phyloP scores from a whole-genome alignment of 768 basidiomycete genomes.

The Termitomyces sp. region DNA sequence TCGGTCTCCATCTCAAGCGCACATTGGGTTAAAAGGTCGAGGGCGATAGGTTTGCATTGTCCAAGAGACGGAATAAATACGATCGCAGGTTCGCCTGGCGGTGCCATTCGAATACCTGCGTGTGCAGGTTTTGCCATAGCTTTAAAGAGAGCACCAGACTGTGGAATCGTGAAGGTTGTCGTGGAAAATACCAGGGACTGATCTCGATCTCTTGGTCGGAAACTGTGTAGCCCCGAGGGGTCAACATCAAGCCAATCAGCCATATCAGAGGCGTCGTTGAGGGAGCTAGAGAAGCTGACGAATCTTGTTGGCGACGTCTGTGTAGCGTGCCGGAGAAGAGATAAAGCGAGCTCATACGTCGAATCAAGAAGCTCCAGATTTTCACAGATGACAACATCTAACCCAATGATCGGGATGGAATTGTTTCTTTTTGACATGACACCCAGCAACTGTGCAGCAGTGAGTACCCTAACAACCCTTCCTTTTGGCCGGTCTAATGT shows the following conservation, averaged over 20 bases:
- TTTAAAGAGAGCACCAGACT: constrained; percentile 84
- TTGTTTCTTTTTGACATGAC: constrained; percentile 29
- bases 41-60: constrained; percentile 69
- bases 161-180: constrained; percentile 79
- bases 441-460: constrained; percentile 45
- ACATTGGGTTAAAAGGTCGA: constrained; percentile 84
- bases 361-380: constrained; percentile 80
- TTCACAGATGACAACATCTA: constrained; percentile 75
- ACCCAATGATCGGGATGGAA: constrained; percentile 25
- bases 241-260: constrained; percentile 81
- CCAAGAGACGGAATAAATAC: constrained; percentile 85
- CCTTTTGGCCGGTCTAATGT: constrained; percentile 30
- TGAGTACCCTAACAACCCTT: constrained; percentile 50
- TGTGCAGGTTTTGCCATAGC: constrained; percentile 90
- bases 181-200: constrained; percentile 64
- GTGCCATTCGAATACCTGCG: constrained; percentile 51
- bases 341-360: constrained; percentile 77
- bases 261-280: constrained; percentile 76
- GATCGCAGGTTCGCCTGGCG: constrained; percentile 48
- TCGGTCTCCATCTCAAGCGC: constrained; percentile 68
- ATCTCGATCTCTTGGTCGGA: constrained; percentile 79
- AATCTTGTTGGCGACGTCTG: constrained; percentile 61
- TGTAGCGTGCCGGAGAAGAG: constrained; percentile 61
- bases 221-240: constrained; percentile 57
- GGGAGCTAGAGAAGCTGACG: constrained; percentile 71